These are phyloP conservation scores for Castanea crenata DNA, from an alignment of 306 rosid genomes.

Conservation along the genomic window DNA sequence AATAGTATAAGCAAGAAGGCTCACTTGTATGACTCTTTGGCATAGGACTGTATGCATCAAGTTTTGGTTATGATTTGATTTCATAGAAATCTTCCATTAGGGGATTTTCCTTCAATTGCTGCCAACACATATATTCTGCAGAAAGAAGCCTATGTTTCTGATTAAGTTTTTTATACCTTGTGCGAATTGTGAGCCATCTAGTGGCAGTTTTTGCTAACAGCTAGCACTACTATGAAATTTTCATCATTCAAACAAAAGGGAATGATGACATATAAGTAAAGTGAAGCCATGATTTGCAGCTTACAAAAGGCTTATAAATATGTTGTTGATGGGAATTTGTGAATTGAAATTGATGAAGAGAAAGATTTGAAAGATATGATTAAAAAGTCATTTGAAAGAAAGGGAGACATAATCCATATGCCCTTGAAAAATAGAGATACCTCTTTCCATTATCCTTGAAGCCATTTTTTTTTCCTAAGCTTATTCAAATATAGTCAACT, in stretches of 20 bases:
- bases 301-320: conserved; percentile 16
- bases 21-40: too few relatives aligned
- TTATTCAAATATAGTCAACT: conserved; percentile 46
- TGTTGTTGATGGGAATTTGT: conserved; percentile 47
- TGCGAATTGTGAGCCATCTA: conserved; percentile 8
- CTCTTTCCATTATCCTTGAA: conserved; percentile 40
- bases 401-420: conserved; percentile 72
- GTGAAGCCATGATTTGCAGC: conserved; percentile 38
- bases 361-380: conserved; percentile 49
- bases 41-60: too few relatives aligned
- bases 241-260: conserved; percentile 36
- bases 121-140: conserved; percentile 20
- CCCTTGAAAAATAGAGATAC: conserved; percentile 60
- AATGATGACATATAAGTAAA: conserved; percentile 41
- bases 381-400: conserved; percentile 46
- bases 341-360: conserved; percentile 43
- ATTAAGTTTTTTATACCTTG: neutral
- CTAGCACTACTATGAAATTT: conserved; percentile 17
- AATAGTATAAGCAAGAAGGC: too few relatives aligned
- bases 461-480: conserved; percentile 41
- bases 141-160: conserved; percentile 24
- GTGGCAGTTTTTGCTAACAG: conserved; percentile 30
- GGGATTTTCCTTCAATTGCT: conserved; percentile 17
- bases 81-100: conserved; percentile 16
- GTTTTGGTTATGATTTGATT: conserved; percentile 8